Evolutionary conservation across 163 green algal genomes (phyloP), one percentile per base, ranked within the genome.

Genomic region (Smithsoniella earleae): DNA sequence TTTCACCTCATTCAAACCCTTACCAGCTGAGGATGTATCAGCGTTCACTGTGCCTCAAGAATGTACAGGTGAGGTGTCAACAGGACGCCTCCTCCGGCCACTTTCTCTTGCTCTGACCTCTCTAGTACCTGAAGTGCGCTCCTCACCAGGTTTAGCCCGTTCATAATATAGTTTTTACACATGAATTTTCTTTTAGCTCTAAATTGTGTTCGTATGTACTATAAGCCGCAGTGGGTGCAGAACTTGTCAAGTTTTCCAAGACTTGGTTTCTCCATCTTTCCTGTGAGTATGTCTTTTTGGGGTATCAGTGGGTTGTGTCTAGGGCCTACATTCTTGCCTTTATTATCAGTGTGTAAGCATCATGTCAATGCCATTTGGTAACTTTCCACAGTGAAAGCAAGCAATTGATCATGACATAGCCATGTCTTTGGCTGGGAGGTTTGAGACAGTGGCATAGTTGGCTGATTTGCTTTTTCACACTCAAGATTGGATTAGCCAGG

Each of bases 1-100:
- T 4, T 78, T 78, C 44, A 73, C 46, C 3, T 66, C 38, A 25
- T 78, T 75, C 44, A 73, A 75, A 27, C 30, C 31, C 27, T 16
- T 34, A 16, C 27, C 31, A 30, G 20, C 25, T 16, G 25, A 69
- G 30, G 58, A 69, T 31, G n/a, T 43, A 33, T 30, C 58, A n/a
- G 27, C 58, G 20, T 69, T 69, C 20, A 13, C 10, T 4, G 27
- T 69, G 27, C 58, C 58, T 5, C 20, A 30, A 36, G 58, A 69
- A 38, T 69, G 58, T 31, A 25, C 3, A 10, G 34, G 6, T 3
- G 25, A 16, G 40, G 13, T 10, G n/a, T 31, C 25, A 4, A 30
- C 1, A 36, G 25, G 34, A 16, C 20, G 22, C 3, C 27, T 18
- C 58, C 18, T 33, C 16, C 20, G 34, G 25, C 25, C 58, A 4